Conservation (phyloP, 371 early-diverging fungal species). For the Mortierella sp. region DNA sequence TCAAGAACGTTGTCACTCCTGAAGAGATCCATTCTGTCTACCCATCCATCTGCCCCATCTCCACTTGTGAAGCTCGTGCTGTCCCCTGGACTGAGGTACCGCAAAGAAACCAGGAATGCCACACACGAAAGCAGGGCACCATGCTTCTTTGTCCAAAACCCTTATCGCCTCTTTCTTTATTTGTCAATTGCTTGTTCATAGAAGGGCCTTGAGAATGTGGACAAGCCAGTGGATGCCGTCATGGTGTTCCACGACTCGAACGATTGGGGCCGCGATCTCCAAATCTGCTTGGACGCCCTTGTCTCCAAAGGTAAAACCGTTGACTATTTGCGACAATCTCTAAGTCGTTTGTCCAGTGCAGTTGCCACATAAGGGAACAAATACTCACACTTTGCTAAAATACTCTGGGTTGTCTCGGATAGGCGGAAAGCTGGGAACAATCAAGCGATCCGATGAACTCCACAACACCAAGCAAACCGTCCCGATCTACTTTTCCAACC, state of each 20-base stretch:
- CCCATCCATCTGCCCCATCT: slow-evolving; percentile 83
- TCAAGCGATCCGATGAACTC: slow-evolving; percentile 58
- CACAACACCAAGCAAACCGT: slow-evolving; percentile 58
- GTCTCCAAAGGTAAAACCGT: slow-evolving; percentile 69
- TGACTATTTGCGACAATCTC: background rate
- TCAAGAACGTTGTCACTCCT: slow-evolving; percentile 78
- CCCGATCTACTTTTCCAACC: slow-evolving; percentile 88
- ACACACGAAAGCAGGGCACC: background rate
- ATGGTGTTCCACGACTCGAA: slow-evolving; percentile 92
- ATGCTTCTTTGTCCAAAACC: background rate
- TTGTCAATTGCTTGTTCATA: background rate
- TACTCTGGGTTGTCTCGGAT: slow-evolving; percentile 18
- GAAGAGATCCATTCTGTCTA: slow-evolving; percentile 82
- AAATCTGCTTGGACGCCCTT: slow-evolving; percentile 83
- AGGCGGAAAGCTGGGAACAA: slow-evolving; percentile 66
- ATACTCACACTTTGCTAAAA: too few relatives aligned
- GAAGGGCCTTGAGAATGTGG: slow-evolving; percentile 61
- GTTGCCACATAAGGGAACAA: background rate
- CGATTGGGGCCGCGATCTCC: slow-evolving; percentile 91
- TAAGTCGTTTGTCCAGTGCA: background rate
- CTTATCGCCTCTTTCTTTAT: background rate
- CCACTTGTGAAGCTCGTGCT: slow-evolving; percentile 46
- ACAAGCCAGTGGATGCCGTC: slow-evolving; percentile 75
- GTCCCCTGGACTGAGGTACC: slow-evolving; percentile 36
- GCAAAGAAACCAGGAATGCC: background rate